These are phyloP conservation scores for Tylopilus orsonianus DNA, from an alignment of 1,284 basidiomycete genomes.

Conservation along the genomic window DNA sequence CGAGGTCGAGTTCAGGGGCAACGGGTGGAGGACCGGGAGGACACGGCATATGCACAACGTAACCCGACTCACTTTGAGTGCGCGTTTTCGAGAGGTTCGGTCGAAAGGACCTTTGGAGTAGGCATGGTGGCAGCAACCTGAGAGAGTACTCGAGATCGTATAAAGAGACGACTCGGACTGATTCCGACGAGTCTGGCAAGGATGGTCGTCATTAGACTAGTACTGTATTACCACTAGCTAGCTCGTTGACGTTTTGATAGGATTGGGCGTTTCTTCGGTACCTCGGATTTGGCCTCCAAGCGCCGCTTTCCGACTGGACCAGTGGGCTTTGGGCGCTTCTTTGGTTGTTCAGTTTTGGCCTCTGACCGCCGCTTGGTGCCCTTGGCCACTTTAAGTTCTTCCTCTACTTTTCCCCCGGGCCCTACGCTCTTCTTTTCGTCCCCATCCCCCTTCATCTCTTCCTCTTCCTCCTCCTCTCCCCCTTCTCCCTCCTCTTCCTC, in stretches of 20 bases:
- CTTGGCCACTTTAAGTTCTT: background rate
- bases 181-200: conserved; percentile 6
- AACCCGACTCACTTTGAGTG: conserved; percentile 65
- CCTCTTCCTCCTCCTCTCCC: background rate
- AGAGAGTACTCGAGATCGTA: conserved; percentile 1
- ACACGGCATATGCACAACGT: too few relatives aligned
- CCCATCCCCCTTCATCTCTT: background rate
- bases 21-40: too few relatives aligned
- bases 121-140: conserved; percentile 20
- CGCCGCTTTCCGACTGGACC: too few relatives aligned
- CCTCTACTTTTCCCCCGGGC: background rate
- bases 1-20: background rate
- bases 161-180: background rate
- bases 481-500: conserved; percentile 10
- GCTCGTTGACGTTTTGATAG: background rate
- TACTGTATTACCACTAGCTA: background rate
- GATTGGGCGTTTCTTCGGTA: background rate
- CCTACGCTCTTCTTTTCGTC: background rate
- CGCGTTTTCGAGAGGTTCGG: conserved; percentile 48
- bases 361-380: conserved; percentile 16
- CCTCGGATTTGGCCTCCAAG: too few relatives aligned
- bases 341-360: conserved; percentile 16
- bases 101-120: conserved; percentile 40
- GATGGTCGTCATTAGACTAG: conserved; percentile 5
- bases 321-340: conserved; percentile 19